Conservation (phyloP, 1,139 yeast genomes). For the Pichia norvegensis region DNA sequence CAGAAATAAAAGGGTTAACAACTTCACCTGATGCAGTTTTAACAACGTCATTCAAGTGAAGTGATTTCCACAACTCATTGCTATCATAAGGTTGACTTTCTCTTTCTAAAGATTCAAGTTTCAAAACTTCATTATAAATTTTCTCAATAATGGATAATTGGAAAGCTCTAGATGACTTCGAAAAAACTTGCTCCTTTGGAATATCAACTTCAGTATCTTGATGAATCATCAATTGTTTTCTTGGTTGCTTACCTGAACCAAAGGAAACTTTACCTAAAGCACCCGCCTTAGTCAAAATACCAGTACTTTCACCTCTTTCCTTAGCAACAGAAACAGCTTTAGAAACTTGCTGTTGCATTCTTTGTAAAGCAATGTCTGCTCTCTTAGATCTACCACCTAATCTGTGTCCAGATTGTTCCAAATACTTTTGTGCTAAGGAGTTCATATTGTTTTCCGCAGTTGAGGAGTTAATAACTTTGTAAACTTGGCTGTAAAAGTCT, state of each 20-base stretch:
- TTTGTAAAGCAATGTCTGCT: slow-evolving; percentile 90
- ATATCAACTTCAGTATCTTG: slow-evolving; percentile 25
- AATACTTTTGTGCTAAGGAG: slow-evolving; percentile 88
- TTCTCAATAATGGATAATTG: slow-evolving; percentile 58
- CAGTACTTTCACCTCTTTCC: slow-evolving; percentile 70
- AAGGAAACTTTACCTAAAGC: slow-evolving; percentile 84
- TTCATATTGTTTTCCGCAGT: slow-evolving; percentile 32
- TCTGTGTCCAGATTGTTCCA: slow-evolving; percentile 89
- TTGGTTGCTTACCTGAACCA: slow-evolving; percentile 78
- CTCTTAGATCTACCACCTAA: slow-evolving; percentile 81
- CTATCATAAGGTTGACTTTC: slow-evolving; percentile 49
- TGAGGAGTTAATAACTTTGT: slow-evolving; percentile 61
- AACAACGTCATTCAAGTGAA: slow-evolving; percentile 49
- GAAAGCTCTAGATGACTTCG: slow-evolving; percentile 29
- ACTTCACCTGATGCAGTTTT: slow-evolving; percentile 40
- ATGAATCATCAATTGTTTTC: slow-evolving; percentile 69
- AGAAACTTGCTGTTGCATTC: slow-evolving; percentile 98
- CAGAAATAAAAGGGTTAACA: slow-evolving; percentile 78
- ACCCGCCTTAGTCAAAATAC: slow-evolving; percentile 63
- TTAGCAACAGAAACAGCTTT: slow-evolving; percentile 93
- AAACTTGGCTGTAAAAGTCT: slow-evolving; percentile 93
- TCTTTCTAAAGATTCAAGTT: slow-evolving; percentile 78
- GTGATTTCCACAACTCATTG: slow-evolving; percentile 65
- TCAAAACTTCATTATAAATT: slow-evolving; percentile 70
- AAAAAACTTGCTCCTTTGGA: slow-evolving; percentile 26